Evolutionary conservation across 2,329 filamentous ascomycete species (phyloP), one percentile per base, ranked within the genome.

Genomic region (Metarhizium album): DNA sequence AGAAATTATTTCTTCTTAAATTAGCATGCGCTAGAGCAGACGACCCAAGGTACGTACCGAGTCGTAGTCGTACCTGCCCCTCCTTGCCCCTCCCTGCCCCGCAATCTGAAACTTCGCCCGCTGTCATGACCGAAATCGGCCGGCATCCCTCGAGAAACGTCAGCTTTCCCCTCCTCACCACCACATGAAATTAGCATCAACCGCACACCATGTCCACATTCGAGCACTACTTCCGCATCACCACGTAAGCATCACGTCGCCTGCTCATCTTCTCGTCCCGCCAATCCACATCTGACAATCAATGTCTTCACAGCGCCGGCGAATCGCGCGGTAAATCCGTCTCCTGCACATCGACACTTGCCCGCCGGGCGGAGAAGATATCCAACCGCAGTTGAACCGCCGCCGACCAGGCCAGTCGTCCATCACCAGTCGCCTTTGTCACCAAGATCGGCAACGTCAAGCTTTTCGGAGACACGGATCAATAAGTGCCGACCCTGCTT

Each of bases 371-470:
- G 90, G 95, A 70, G 76, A 74, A 50, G 88, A 94, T 64, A 94
- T 97, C 65, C 91, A 98, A 71, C 90, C 90, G 46, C 90, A 96
- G 72, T 87, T 97, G 80, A 94, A 86, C 56, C 84, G 91, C 57
- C 81, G 91, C 54, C 80, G 91, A 53, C 91, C 91, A 4, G 91
- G 91, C 43, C 91, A 98, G 70, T 88, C 83, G 59, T 82, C 83
- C 55, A 86, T 97, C 62, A 95, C 90, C 2, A 97, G 85, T 93
- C 50, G 87, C 90, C 57, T 97, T 91, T 64, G 87, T 90, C 55
- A 83, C 87, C 47, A 91, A 86, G 7, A 87, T 97, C 51, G 91
- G 93, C 62, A 77, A 58, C 50, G 68, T 69, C 51, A 61, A 67
- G 53, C 64, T 65, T 50, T 64, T 67, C 42, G 58, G 47, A 45